Evolutionary conservation across 2,329 filamentous ascomycete species (phyloP), one percentile per base, ranked within the genome.

Genomic region (Apiospora phragmitis): DNA sequence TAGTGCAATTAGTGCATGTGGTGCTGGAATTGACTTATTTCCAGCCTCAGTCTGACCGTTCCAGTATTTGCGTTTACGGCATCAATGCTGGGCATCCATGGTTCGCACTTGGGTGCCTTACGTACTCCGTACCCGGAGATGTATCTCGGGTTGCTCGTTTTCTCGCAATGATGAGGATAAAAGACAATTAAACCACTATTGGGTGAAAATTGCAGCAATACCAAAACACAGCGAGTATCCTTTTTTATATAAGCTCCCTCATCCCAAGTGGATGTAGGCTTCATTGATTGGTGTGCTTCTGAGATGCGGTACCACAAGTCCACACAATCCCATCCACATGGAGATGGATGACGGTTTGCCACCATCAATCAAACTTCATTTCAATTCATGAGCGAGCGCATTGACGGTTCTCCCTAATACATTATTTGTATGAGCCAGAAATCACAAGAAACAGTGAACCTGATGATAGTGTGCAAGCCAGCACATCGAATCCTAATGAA

Each of bases 361-460:
- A 62, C 55, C 55, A 62, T 62, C 29, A 21, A 38, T 38, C 55
- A 38, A n/a, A 62, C 55, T 62, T 62, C 55, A 62, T 62, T 62
- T 62, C 55, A 62, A 62, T 14, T n/a, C 55, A 62, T 62, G 55
- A 62, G 55, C 32, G 21, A 21, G 32, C 55, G 29, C 55, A 62
- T 62, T n/a, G 32, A 62, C 55, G 21, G 18, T 4, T 55, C 16
- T 45, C 29, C 29, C 18, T n/a, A 38, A n/a, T 38, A 4, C 14
- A 4, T 9, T 11, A 38, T n/a, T n/a, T n/a, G n/a, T n/a, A n/a
- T 21, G 32, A 38, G 29, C 14, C n/a, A 62, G 32, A 62, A 14
- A 38, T 38, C 38, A 38, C 32, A 9, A 47, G 9, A 29, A 32
- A 38, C 51, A 38, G 18, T 38, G 32, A 38, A 38, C 38, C 32